These are phyloP conservation scores for Filosporella fistucella DNA, from an alignment of 495 filamentous ascomycete genomes.

Conservation along the genomic window DNA sequence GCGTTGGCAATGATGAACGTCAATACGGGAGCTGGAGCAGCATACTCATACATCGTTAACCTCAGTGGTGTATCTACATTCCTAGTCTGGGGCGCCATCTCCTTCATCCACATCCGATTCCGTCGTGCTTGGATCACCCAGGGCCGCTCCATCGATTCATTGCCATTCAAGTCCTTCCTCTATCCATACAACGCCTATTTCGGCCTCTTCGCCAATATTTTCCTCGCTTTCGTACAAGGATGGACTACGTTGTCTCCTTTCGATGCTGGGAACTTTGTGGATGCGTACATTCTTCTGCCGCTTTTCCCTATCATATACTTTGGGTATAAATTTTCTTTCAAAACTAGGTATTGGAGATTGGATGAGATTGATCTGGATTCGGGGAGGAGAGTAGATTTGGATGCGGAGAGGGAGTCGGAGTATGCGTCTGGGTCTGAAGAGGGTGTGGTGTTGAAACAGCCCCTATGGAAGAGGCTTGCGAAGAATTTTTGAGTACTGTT, in stretches of 20 bases:
- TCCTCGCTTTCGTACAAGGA: slow-evolving; percentile 62
- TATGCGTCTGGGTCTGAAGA: no score
- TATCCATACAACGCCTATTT: slow-evolving; percentile 64
- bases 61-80: slow-evolving; percentile 84
- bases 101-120: slow-evolving; percentile 86
- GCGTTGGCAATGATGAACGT: slow-evolving; percentile 51
- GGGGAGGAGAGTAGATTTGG: no score
- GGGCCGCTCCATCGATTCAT: slow-evolving; percentile 64
- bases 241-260: slow-evolving; percentile 51
- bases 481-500: no score
- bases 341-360: no score
- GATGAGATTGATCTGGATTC: no score
- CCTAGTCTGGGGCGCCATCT: slow-evolving; percentile 92
- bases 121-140: slow-evolving; percentile 71
- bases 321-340: slow-evolving; percentile 20
- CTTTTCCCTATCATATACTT: slow-evolving; percentile 53
- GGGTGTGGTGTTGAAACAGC: no score
- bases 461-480: no score
- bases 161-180: slow-evolving; percentile 64
- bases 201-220: slow-evolving; percentile 53
- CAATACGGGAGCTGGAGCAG: slow-evolving; percentile 34
- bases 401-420: no score
- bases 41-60: slow-evolving; percentile 85
- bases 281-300: slow-evolving; percentile 64
- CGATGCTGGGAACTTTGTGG: slow-evolving; percentile 55